A percentile compares a stretch with the other conserved stretches of the same genome.
Conservation (phyloP, 257 asterid genomes). For the Verbascum thapsus region DNA sequence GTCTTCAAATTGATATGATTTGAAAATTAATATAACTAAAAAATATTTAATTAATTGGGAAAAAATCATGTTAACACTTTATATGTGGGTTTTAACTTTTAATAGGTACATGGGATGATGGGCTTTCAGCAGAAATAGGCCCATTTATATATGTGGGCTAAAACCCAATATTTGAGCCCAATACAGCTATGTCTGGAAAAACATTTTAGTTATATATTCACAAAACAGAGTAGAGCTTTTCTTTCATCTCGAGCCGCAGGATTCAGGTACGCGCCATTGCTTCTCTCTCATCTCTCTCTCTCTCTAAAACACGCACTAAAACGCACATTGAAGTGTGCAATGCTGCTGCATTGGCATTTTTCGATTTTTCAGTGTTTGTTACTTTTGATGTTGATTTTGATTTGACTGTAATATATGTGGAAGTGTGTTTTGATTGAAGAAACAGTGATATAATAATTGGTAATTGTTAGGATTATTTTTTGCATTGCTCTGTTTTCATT, state of each 20-base stretch:
- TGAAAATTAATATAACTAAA: too few species aligned
- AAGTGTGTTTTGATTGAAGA: not conserved
- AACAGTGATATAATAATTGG: not conserved
- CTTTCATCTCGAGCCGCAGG: conserved; percentile 26
- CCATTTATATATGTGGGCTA: not conserved
- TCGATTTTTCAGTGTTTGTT: not conserved
- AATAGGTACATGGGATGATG: too few species aligned
- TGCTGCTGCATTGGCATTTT: not conserved
- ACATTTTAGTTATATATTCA: conserved; percentile 16
- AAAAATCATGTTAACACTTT: too few species aligned
- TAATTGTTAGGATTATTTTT: not conserved
- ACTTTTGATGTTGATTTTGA: not conserved
- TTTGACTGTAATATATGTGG: not conserved
- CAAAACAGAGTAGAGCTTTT: conserved; percentile 38
- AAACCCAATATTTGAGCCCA: not conserved
- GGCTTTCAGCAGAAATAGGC: not conserved
- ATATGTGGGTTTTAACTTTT: too few species aligned
- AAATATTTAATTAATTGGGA: too few species aligned
- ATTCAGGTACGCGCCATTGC: conserved; percentile 26
- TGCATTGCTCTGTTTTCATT: not conserved
- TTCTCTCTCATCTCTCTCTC: conserved; percentile 17
- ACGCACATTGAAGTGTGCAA: too few species aligned
- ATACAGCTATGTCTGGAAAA: not conserved
- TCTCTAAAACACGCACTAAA: not conserved
- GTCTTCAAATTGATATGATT: too few species aligned